These are phyloP conservation scores for Penicillium polonicum DNA, from an alignment of 2,329 filamentous ascomycete species.

Conservation along the genomic window DNA sequence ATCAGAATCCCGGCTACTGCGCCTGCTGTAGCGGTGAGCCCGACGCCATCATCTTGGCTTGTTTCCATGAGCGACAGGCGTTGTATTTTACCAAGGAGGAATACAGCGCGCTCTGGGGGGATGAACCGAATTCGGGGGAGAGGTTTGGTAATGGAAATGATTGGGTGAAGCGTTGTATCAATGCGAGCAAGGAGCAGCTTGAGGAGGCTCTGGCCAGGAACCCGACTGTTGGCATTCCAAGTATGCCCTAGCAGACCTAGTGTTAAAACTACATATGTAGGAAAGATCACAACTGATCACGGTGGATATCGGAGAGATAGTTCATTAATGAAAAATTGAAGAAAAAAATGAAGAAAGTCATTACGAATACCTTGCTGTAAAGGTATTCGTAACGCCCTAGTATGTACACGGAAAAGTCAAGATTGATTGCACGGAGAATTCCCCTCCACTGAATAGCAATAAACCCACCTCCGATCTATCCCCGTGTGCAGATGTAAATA, in stretches of 20 bases:
- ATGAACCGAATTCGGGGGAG: constrained; percentile 4
- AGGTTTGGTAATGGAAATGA: background rate
- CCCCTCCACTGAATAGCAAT: background rate
- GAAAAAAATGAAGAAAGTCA: background rate
- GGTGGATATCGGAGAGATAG: background rate
- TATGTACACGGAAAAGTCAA: constrained; percentile 3
- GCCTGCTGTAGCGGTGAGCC: constrained; percentile 22
- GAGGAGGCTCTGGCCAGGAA: constrained; percentile 9
- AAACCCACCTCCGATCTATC: background rate
- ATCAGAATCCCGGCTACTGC: constrained; percentile 7
- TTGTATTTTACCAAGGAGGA: constrained; percentile 19
- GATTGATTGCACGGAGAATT: background rate
- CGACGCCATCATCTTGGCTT: constrained; percentile 15
- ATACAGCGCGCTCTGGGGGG: constrained; percentile 16
- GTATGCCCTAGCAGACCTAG: background rate
- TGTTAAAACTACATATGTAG: background rate
- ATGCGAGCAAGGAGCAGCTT: constrained; percentile 12
- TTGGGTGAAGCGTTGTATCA: background rate
- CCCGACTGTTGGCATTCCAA: background rate
- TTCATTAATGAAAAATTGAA: background rate
- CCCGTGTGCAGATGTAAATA: background rate
- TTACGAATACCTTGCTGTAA: background rate
- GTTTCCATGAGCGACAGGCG: constrained; percentile 13
- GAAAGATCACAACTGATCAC: background rate
- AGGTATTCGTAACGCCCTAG: background rate